Evolutionary conservation across 148 eudicot species (phyloP).

Genomic region (Rhododendron henanense): DNA sequence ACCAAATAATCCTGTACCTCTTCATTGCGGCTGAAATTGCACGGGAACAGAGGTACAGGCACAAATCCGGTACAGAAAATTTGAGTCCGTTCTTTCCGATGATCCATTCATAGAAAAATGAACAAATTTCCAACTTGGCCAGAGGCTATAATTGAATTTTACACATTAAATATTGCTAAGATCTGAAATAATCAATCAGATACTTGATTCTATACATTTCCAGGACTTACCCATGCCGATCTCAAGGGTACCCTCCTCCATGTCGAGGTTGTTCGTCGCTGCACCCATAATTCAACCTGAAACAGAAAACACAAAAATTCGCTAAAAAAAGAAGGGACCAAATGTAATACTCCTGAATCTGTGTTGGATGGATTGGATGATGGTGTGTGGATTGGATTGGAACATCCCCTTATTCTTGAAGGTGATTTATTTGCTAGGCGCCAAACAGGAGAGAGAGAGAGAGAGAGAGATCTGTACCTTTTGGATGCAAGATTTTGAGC

Average conservation of each 20-base stretch:
- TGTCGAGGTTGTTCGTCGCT: slow-evolving; percentile 48
- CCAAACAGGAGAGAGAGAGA: not conserved
- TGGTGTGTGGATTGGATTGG: not conserved
- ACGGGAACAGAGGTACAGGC: too few species aligned
- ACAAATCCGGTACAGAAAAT: too few species aligned
- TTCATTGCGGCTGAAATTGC: too few species aligned
- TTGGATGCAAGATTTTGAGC: not conserved
- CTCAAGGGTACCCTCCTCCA: slow-evolving; percentile 82
- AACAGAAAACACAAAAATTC: not conserved
- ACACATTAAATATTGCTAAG: not conserved
- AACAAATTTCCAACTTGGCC: not conserved
- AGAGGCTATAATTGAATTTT: not conserved
- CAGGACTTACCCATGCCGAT: slow-evolving; percentile 86
- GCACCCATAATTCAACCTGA: slow-evolving; percentile 56
- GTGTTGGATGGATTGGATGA: not conserved
- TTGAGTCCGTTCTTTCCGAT: too few species aligned
- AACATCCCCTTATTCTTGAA: not conserved
- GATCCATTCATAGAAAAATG: not conserved
- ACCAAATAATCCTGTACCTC: too few species aligned
- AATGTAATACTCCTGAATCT: not conserved
- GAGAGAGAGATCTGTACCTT: not conserved
- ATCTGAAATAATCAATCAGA: not conserved
- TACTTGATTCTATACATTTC: not conserved
- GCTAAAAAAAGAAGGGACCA: not conserved
- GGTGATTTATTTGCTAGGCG: not conserved